Conservation (phyloP, 805 yeast genomes). For the Kazachstania kunashirensis region DNA sequence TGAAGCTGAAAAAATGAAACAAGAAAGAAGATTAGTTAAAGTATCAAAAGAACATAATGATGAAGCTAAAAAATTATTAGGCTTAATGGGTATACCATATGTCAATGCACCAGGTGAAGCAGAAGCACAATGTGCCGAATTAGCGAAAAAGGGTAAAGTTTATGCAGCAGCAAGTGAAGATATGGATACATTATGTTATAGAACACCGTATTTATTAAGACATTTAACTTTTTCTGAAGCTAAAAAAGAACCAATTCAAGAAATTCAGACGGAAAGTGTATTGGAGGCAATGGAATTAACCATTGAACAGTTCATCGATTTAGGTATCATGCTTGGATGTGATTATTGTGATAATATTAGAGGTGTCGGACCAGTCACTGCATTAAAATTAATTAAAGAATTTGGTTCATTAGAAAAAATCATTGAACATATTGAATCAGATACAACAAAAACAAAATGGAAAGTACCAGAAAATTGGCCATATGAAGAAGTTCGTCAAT, state of each 20-base stretch:
- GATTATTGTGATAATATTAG: conserved; percentile 93
- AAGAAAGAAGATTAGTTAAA: conserved; percentile 76
- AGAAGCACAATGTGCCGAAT: conserved; percentile 94
- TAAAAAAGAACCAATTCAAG: conserved; percentile 84
- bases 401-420: conserved; percentile 74
- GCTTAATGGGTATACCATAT: conserved; percentile 90
- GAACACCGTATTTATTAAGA: conserved; percentile 72
- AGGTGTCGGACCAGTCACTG: conserved; percentile 96
- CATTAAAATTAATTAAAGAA: conserved; percentile 77
- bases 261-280: conserved; percentile 57
- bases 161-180: conserved; percentile 97
- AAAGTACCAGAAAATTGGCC: conserved; percentile 95
- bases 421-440: conserved; percentile 46
- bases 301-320: conserved; percentile 67
- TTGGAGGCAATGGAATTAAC: conserved; percentile 72
- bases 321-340: conserved; percentile 90
- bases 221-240: conserved; percentile 93
- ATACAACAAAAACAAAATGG: conserved; percentile 47
- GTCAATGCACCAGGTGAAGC: conserved; percentile 97
- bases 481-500: conserved; percentile 71
- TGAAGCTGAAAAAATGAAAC: conserved; percentile 58
- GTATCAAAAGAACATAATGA: conserved; percentile 88
- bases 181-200: conserved; percentile 95
- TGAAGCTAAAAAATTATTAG: conserved; percentile 75
- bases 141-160: conserved; percentile 83